phyloP scores from a whole-genome alignment of 2,329 filamentous ascomycete genomes.

The Trichoderma simmonsii region DNA sequence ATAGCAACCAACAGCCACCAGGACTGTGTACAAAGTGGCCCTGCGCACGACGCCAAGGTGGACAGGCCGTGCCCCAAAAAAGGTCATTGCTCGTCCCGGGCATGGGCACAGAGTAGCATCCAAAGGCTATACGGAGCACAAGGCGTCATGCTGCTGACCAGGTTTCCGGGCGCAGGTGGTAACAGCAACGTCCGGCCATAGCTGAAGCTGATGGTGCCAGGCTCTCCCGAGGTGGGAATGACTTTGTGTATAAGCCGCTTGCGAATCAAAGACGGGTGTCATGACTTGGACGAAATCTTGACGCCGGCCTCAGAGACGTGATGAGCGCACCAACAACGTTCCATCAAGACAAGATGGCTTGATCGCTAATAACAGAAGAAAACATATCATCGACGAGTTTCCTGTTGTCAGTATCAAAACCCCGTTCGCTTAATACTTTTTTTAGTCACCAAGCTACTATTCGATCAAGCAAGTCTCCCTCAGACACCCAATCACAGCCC shows the following conservation, averaged over 20 bases:
- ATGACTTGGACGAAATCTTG: not conserved
- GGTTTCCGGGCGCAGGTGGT: not conserved
- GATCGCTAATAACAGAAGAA: not conserved
- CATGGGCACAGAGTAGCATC: not conserved
- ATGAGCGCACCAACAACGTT: not conserved
- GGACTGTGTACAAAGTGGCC: not conserved
- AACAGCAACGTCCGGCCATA: not conserved
- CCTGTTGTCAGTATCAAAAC: not conserved
- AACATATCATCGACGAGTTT: not conserved
- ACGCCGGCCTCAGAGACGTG: not conserved
- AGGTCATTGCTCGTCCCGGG: not conserved
- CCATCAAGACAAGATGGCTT: not conserved
- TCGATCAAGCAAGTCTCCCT: not conserved
- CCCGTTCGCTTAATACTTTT: not conserved
- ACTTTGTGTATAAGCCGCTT: not conserved
- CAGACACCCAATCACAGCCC: not conserved
- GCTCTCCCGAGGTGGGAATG: not conserved
- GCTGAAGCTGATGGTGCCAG: not conserved
- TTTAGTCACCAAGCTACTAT: not conserved
- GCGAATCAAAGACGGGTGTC: not conserved
- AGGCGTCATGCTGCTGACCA: not conserved
- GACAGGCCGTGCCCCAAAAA: not conserved
- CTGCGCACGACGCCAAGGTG: not conserved
- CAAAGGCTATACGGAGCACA: not conserved
- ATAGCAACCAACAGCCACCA: not conserved